Percentiles rank a stretch among this genome's conserved stretches.
Conservation (phyloP, 75 land plant species). For the Larix kaempferi region DNA sequence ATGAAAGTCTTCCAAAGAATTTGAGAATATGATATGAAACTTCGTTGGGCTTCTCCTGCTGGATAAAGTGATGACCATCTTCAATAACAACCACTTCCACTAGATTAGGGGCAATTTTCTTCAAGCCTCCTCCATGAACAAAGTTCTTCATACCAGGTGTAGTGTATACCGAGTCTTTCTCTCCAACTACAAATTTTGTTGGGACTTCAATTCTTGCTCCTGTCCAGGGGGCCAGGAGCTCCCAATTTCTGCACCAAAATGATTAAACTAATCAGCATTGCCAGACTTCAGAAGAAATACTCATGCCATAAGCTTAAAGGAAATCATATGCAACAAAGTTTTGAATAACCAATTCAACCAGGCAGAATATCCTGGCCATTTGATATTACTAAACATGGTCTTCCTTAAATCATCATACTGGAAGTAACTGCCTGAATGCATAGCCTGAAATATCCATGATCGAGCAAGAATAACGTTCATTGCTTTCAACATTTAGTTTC, state of each 20-base stretch:
- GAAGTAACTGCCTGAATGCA: not conserved
- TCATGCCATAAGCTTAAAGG: not conserved
- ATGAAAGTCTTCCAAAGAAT: conserved; percentile 34
- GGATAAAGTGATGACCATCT: conserved; percentile 54
- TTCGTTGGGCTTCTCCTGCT: conserved; percentile 45
- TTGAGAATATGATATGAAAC: conserved; percentile 30
- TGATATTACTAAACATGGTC: not conserved
- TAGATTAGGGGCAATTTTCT: conserved; percentile 42
- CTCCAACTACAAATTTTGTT: conserved; percentile 55
- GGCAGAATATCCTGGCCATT: not conserved
- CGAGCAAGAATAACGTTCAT: not conserved
- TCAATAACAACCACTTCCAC: conserved; percentile 41
- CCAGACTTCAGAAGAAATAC: not conserved
- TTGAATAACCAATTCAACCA: not conserved
- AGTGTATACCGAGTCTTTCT: conserved; percentile 33
- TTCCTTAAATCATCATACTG: not conserved
- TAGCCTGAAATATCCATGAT: not conserved
- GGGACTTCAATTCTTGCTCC: conserved; percentile 49
- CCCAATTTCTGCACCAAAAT: conserved; percentile 59
- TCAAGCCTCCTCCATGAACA: conserved; percentile 39
- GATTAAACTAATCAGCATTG: not conserved
- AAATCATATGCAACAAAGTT: not conserved
- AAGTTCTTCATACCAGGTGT: conserved; percentile 34
- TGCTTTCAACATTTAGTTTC: too few species aligned
- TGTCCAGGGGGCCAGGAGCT: conserved; percentile 64